Evolutionary conservation across 768 basidiomycete genomes (phyloP), one percentile per base, ranked within the genome.

Genomic region (Hericium rajendrae): DNA sequence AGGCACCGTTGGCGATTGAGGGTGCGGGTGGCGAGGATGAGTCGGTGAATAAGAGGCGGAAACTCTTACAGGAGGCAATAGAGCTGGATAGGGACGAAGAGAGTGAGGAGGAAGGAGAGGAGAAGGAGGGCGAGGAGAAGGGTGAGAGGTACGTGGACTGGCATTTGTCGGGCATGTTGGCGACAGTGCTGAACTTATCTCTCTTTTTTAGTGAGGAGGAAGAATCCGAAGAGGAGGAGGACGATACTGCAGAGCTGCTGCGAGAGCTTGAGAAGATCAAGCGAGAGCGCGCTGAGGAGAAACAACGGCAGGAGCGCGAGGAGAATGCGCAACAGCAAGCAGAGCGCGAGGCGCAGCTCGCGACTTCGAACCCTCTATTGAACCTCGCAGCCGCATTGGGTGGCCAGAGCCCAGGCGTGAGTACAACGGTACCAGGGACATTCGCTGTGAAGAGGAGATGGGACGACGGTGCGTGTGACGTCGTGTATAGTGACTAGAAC

Each of bases 261-360:
- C 85, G 93, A 24, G 97, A 99, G 69, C 78, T 99, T n/a, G 95
- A 97, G 72, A 97, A 95, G 75, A 97, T 98, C 64, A 97, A 97
- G 72, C 86, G 86, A 50, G 94, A 98, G 67, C 80, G 95, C 10
- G 94, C 94, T 11, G 94, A 88, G 65, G 97, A 98, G 72, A 93
- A 93, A 67, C 86, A 79, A 39, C 78, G 89, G 48, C 76, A 83
- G 69, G 95, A 97, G 46, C 77, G 77, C 43, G 92, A 92, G 66
- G 79, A 88, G 63, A 79, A 82, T 6, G 88, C 78, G 1, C 70
- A 77, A 15, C 70, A 77, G 9, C 80, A 80, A 22, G 80, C 83
- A 38, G 73, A 77, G 41, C 79, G 89, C 54, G 93, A 95, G 61
- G 82, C 78, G 20, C 87, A 91, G 67, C 87, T 95, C 65, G 94